A percentile compares a stretch with the other conserved stretches of the same genome.
Evolutionary conservation across 192 early-diverging fungal species (phyloP).

Genomic region (Chytriomyces sp.): DNA sequence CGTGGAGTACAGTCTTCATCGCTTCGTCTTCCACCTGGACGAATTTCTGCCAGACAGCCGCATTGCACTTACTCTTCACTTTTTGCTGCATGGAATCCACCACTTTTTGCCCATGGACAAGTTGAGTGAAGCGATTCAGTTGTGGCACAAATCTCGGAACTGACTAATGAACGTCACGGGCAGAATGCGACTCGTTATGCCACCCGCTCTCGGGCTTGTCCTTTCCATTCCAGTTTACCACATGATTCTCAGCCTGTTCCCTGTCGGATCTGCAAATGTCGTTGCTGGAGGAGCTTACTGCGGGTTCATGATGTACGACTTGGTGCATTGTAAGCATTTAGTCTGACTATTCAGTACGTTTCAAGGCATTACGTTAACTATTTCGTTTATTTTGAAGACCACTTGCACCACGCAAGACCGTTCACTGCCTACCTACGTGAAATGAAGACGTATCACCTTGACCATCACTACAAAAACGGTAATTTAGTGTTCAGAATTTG

Average conservation of each 20-base stretch:
- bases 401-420: constrained; percentile 88
- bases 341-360: too few species aligned
- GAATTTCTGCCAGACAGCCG: constrained; percentile 82
- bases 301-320: constrained; percentile 91
- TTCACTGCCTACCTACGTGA: constrained; percentile 70
- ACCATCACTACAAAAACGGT: constrained; percentile 81
- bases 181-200: constrained; percentile 94
- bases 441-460: constrained; percentile 94
- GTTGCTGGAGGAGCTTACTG: constrained; percentile 72
- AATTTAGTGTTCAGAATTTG: too few species aligned
- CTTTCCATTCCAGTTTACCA: constrained; percentile 67
- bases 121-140: constrained; percentile 42
- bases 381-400: constrained; percentile 66
- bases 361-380: neutral
- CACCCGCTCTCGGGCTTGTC: constrained; percentile 76
- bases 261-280: constrained; percentile 65
- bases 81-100: constrained; percentile 93
- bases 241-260: constrained; percentile 59
- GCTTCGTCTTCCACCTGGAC: constrained; percentile 94
- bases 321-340: constrained; percentile 80
- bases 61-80: constrained; percentile 75
- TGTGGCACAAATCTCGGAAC: neutral
- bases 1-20: constrained; percentile 88
- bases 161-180: constrained; percentile 18
- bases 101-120: constrained; percentile 96